Evolutionary conservation across 1,139 yeast species (phyloP).

Genomic region (Debaryomycetaceae sp.): DNA sequence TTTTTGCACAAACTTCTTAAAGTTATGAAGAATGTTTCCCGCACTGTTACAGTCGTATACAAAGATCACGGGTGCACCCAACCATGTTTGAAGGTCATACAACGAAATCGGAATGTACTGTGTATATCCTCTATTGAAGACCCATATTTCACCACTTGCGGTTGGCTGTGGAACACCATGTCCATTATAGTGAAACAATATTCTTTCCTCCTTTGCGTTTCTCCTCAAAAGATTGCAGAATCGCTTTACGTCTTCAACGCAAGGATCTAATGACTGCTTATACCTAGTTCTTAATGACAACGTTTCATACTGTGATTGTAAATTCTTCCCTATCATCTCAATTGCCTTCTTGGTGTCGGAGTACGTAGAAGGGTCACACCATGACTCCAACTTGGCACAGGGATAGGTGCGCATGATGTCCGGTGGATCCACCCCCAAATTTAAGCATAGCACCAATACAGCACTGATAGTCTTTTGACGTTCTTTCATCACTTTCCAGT

Average conservation of each 20-base stretch:
- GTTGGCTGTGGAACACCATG: slow-evolving; percentile 99
- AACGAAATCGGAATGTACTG: slow-evolving; percentile 95
- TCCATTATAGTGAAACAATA: slow-evolving; percentile 92
- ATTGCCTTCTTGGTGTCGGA: slow-evolving; percentile 89
- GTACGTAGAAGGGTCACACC: slow-evolving; percentile 86
- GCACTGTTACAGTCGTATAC: slow-evolving; percentile 95
- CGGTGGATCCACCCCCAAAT: slow-evolving; percentile 96
- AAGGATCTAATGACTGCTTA: slow-evolving; percentile 89
- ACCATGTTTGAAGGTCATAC: slow-evolving; percentile 92
- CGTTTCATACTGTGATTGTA: slow-evolving; percentile 88
- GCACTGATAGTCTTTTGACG: slow-evolving; percentile 95
- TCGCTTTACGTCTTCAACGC: slow-evolving; percentile 92
- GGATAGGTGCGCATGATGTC: slow-evolving; percentile 93
- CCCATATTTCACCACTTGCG: slow-evolving; percentile 98
- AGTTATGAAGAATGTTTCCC: slow-evolving; percentile 88
- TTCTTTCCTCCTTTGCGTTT: slow-evolving; percentile 87
- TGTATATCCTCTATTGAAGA: slow-evolving; percentile 92
- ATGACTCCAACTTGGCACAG: slow-evolving; percentile 87
- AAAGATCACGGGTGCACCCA: slow-evolving; percentile 95
- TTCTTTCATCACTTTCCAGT: slow-evolving; percentile 90
- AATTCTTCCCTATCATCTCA: slow-evolving; percentile 83
- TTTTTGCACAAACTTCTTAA: slow-evolving; percentile 85
- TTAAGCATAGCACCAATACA: slow-evolving; percentile 83
- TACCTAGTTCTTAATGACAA: slow-evolving; percentile 83
- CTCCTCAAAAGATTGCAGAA: slow-evolving; percentile 86